Percentiles rank a stretch among this genome's conserved stretches.
Conservation (phyloP, 441 rosid genomes). For the Geranium incanum region DNA sequence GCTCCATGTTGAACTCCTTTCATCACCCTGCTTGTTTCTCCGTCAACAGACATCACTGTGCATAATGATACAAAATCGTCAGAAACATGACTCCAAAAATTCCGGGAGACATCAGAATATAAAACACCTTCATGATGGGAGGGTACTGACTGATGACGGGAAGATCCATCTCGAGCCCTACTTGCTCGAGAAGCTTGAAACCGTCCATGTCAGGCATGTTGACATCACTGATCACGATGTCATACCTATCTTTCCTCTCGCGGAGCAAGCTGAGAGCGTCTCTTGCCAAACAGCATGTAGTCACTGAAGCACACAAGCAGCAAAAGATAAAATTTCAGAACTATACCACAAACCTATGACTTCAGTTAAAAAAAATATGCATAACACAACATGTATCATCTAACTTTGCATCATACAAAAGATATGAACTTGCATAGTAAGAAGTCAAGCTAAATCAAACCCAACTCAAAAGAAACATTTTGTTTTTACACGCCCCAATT, state of each 20-base stretch:
- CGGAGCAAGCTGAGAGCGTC: conserved; percentile 72
- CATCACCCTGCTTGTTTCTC: conserved; percentile 60
- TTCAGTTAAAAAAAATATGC: too few species aligned
- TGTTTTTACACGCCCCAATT: background rate
- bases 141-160: conserved; percentile 64
- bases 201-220: conserved; percentile 90
- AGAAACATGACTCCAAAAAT: conserved; percentile 20
- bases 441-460: background rate
- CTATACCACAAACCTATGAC: background rate
- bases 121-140: conserved; percentile 13
- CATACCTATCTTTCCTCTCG: conserved; percentile 64
- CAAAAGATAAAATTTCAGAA: conserved; percentile 19
- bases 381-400: background rate
- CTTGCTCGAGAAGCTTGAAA: conserved; percentile 64
- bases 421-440: background rate
- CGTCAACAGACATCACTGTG: conserved; percentile 66
- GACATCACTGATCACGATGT: conserved; percentile 69
- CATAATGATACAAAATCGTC: conserved; percentile 13
- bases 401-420: background rate
- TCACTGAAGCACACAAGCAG: conserved; percentile 44
- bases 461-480: background rate
- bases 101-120: background rate
- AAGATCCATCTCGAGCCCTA: conserved; percentile 75
- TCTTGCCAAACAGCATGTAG: conserved; percentile 78
- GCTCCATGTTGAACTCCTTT: conserved; percentile 71